Evolutionary conservation across 2,329 filamentous ascomycete genomes (phyloP).

Genomic region (Penicillium sp.): DNA sequence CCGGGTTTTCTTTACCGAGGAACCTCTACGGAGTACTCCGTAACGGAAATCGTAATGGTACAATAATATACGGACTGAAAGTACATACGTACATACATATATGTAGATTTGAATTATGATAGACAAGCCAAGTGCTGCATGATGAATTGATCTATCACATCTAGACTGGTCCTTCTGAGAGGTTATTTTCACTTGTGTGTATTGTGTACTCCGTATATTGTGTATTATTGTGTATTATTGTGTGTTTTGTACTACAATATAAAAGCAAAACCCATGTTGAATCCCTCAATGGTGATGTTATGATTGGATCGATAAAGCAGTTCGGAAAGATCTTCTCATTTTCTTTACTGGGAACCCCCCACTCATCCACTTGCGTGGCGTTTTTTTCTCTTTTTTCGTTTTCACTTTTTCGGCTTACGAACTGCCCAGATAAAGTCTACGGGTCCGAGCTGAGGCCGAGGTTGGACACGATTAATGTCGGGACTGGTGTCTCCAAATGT

Average conservation of each 20-base stretch:
- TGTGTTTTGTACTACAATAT: not conserved
- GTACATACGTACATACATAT: not conserved
- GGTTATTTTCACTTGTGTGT: slow-evolving; percentile 1
- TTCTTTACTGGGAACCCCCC: not conserved
- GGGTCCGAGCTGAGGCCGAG: not conserved
- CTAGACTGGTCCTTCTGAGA: not conserved
- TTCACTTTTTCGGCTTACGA: not conserved
- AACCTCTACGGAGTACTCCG: not conserved
- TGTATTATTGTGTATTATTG: not conserved
- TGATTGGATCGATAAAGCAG: slow-evolving; percentile 1
- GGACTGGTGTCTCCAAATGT: not conserved
- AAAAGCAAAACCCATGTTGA: not conserved
- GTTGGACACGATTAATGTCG: not conserved
- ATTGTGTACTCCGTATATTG: too few species aligned
- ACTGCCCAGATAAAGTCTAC: not conserved
- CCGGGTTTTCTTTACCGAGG: not conserved
- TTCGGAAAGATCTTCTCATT: slow-evolving; percentile 1
- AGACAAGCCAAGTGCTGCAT: not conserved
- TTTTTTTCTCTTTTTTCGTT: not conserved
- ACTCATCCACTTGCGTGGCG: not conserved
- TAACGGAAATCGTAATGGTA: not conserved
- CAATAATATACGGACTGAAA: not conserved
- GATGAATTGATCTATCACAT: not conserved
- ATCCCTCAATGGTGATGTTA: not conserved
- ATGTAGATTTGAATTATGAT: not conserved